phyloP scores from a whole-genome alignment of 2,329 filamentous ascomycete genomes.

The Microsporum ferrugineum region DNA sequence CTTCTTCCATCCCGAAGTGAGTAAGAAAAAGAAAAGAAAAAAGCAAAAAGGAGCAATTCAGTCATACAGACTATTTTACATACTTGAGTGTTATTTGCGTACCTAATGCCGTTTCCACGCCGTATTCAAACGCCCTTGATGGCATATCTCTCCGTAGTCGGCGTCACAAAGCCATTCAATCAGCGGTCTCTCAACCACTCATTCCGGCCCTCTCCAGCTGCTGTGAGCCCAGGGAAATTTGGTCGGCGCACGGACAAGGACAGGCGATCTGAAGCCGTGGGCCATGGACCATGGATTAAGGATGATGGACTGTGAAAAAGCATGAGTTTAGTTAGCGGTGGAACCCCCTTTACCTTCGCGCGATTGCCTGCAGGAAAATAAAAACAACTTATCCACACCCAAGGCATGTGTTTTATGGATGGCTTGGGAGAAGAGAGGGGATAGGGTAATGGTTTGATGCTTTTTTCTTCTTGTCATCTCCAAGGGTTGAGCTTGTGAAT shows the following conservation, averaged over 20 bases:
- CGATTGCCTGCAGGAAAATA: conserved; percentile 4
- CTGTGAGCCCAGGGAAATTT: neutral
- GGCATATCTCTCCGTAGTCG: neutral
- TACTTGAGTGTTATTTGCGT: neutral
- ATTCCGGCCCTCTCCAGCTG: neutral
- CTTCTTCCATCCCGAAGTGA: neutral
- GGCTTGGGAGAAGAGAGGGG: neutral
- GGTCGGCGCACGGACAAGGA: neutral
- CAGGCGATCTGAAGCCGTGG: conserved; percentile 1
- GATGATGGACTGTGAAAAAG: neutral
- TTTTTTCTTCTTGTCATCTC: neutral
- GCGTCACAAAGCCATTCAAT: conserved; percentile 2
- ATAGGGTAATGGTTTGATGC: neutral
- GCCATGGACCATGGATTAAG: neutral
- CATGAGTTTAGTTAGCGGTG: neutral
- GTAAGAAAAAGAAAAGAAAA: neutral
- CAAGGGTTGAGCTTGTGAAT: neutral
- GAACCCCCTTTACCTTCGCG: conserved; percentile 4
- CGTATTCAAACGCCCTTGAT: neutral
- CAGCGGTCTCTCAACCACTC: neutral
- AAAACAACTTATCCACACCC: neutral
- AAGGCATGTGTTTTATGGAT: neutral
- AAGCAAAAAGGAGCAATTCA: neutral
- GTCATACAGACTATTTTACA: neutral
- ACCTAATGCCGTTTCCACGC: neutral